phyloP scores from a whole-genome alignment of 176 grass and related monocot genomes.

The Elaeis guineensis region DNA sequence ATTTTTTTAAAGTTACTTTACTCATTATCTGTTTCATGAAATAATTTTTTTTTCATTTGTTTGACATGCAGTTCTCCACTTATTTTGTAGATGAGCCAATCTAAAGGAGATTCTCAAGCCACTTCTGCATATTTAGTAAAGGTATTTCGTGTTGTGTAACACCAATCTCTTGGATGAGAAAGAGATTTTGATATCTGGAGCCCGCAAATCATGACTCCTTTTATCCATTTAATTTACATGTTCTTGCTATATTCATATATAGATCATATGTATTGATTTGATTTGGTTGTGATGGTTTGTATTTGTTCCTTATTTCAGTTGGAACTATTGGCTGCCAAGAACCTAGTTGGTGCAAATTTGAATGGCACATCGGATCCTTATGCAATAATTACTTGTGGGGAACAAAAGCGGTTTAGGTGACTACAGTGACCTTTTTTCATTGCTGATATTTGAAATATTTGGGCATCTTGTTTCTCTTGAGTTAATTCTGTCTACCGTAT shows the following conservation, averaged over 20 bases:
- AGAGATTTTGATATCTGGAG: conserved; percentile 8
- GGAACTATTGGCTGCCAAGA: conserved; percentile 86
- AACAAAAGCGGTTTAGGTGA: conserved; percentile 93
- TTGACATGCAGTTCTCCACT: conserved; percentile 35
- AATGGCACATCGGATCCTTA: conserved; percentile 98
- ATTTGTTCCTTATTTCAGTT: conserved; percentile 40
- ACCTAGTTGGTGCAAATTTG: conserved; percentile 78
- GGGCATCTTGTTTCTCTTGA: too few species aligned
- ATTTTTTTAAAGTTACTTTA: too few species aligned
- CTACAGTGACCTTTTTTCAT: too few species aligned
- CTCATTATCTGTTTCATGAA: not conserved
- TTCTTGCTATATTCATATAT: not conserved
- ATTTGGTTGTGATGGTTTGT: conserved; percentile 11
- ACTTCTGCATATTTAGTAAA: conserved; percentile 74
- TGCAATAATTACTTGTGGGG: conserved; percentile 80
- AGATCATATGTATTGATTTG: conserved; percentile 3
- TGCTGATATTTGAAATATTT: too few species aligned
- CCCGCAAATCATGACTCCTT: not conserved
- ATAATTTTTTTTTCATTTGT: conserved; percentile 11
- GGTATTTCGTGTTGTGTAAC: conserved; percentile 28
- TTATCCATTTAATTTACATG: too few species aligned
- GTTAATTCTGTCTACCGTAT: too few species aligned
- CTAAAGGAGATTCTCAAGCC: conserved; percentile 25
- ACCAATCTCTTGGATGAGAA: not conserved
- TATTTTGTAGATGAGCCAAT: conserved; percentile 48